Percentiles rank a stretch among this genome's conserved stretches.
phyloP scores from a whole-genome alignment of 768 basidiomycete genomes.

The Heimioporus sp. region DNA sequence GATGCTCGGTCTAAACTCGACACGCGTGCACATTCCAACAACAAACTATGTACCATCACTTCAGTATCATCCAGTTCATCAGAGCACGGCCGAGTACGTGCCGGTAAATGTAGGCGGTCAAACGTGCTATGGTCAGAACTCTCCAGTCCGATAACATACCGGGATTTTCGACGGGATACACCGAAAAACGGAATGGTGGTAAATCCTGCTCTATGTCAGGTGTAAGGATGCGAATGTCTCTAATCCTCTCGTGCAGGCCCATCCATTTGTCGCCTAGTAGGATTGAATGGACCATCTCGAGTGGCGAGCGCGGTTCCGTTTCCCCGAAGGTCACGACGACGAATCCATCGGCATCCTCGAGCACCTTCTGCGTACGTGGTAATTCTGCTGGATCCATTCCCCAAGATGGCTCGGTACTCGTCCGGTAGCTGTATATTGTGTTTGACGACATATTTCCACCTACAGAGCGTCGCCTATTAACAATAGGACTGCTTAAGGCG shows the following conservation, averaged over 20 bases:
- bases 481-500: no score
- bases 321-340: constrained; percentile 28
- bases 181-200: constrained; percentile 30
- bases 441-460: constrained; percentile 43
- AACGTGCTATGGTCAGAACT: constrained; percentile 20
- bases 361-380: constrained; percentile 13
- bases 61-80: background rate
- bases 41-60: constrained; percentile 33
- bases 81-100: constrained; percentile 19
- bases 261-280: constrained; percentile 1
- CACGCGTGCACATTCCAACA: constrained; percentile 54
- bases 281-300: constrained; percentile 16
- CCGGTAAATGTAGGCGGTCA: constrained; percentile 59
- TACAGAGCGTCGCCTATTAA: background rate
- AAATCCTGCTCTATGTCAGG: constrained; percentile 26
- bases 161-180: constrained; percentile 33
- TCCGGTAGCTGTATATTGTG: constrained; percentile 42
- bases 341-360: constrained; percentile 9
- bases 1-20: constrained; percentile 44
- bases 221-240: constrained; percentile 22
- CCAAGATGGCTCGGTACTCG: constrained; percentile 41
- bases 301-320: background rate
- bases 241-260: background rate
- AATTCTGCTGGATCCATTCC: constrained; percentile 33
- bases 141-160: constrained; percentile 25